phyloP scores from a whole-genome alignment of 225 moss, liverwort and hornwort genomes.

The Sphagnum contortum region DNA sequence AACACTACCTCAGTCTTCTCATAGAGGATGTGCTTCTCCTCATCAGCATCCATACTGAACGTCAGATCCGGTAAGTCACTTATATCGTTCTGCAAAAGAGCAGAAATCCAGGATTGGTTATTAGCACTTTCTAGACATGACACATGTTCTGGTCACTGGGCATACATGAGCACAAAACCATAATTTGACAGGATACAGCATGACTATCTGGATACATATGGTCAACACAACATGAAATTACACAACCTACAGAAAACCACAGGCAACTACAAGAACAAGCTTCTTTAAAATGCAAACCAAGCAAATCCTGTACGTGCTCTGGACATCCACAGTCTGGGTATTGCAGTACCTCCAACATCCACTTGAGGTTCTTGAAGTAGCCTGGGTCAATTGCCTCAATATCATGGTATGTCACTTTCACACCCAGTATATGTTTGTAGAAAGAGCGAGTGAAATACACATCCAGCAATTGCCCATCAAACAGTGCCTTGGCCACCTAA shows the following conservation, averaged over 20 bases:
- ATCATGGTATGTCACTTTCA: slow-evolving; percentile 96
- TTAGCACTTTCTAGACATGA: too few relatives aligned
- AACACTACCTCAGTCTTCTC: slow-evolving; percentile 84
- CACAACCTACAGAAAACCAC: too few relatives aligned
- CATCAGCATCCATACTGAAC: slow-evolving; percentile 99
- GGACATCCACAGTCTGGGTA: too few relatives aligned
- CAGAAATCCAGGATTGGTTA: too few relatives aligned
- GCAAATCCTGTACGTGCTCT: too few relatives aligned
- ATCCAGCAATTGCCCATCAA: slow-evolving; percentile 93
- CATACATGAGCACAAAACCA: too few relatives aligned
- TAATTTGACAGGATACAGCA: too few relatives aligned
- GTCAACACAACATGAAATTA: too few relatives aligned
- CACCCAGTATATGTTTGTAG: slow-evolving; percentile 93
- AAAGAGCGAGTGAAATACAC: slow-evolving; percentile 98
- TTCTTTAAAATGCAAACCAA: too few relatives aligned
- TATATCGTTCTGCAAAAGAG: slow-evolving; percentile 60
- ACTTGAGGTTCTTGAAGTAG: slow-evolving; percentile 93
- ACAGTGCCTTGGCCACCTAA: slow-evolving; percentile 88
- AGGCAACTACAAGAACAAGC: too few relatives aligned
- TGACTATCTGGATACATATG: too few relatives aligned
- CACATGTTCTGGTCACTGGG: too few relatives aligned
- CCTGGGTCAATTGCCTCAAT: slow-evolving; percentile 96
- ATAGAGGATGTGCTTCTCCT: slow-evolving; percentile 96
- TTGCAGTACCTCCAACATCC: slow-evolving; percentile 82
- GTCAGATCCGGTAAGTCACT: slow-evolving; percentile 87